Evolutionary conservation across 805 yeast genomes (phyloP), one percentile per base, ranked within the genome.

Genomic region (Candida corydali): DNA sequence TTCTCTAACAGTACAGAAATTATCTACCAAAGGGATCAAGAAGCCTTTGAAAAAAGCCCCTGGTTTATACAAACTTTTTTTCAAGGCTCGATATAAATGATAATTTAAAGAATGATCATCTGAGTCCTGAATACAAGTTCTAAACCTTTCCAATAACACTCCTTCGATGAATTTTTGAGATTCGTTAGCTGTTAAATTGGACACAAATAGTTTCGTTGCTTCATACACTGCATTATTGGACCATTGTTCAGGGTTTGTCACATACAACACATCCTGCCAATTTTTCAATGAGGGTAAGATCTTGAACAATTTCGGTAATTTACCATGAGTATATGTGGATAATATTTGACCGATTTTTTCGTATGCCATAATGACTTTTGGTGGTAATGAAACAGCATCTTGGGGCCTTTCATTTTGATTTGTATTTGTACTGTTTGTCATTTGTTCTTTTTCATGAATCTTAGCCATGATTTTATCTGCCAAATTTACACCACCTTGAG

Each of bases 21-120:
- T 74, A 52, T 87, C 94, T 12, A 88, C 85, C 40, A 93, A 69
- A 17, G 97, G 98, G 56, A 93, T 86, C 42, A 93, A 67, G 54
- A 93, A 88, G 1, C 98, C 99, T 61, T 88, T 91, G 75, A 91
- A 93, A 54, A 91, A 93, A 8, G 98, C 98, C 38, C 93, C 88
- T 20, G 99, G 98, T 60, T 93, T 93, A 70, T 93, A 93, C 37
- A 94, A 72, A 0, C 97, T 78, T 65, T 93, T 93, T 61, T 89
- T 91, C 49, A 93, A 65, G 0, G 98, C 80, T 52, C 96, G 78
- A 61, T 93, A 93, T 28, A 93, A 70, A 57, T 93, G 99, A 56
- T 93, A 91, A 63, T 94, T 91, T 45, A 93, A 73, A 25, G 76
- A 78, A 51, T 84, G 91, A 41, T 78, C 82, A 47, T 82, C 89